Percentiles rank a stretch among this genome's conserved stretches.
phyloP scores from a whole-genome alignment of 2,329 filamentous ascomycete species.

The Aplosporella prunicola region DNA sequence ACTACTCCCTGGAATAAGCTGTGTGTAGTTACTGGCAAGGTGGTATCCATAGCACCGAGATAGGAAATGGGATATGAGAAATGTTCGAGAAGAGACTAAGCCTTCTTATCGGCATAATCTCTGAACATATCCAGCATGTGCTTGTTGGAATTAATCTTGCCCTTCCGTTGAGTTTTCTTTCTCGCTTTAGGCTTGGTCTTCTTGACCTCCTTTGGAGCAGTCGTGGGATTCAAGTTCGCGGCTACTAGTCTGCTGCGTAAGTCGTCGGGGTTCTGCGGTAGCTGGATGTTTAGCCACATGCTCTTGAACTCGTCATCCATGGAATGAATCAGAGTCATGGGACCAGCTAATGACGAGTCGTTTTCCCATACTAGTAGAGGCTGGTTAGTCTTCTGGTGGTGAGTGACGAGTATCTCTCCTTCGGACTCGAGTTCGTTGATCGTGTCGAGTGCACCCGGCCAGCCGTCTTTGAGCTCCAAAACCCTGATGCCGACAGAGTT shows the following conservation, averaged over 20 bases:
- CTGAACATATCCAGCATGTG: slow-evolving; percentile 78
- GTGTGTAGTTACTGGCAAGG: too few relatives aligned
- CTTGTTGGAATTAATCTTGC: slow-evolving; percentile 74
- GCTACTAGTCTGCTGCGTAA: slow-evolving; percentile 67
- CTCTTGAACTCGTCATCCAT: slow-evolving; percentile 76
- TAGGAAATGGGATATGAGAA: too few relatives aligned
- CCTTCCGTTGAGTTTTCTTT: slow-evolving; percentile 64
- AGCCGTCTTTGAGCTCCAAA: slow-evolving; percentile 91
- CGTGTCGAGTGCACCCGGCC: slow-evolving; percentile 72
- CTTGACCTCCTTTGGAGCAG: slow-evolving; percentile 60
- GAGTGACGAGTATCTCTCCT: slow-evolving; percentile 73
- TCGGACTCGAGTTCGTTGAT: slow-evolving; percentile 69
- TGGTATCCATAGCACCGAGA: too few relatives aligned
- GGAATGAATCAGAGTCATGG: slow-evolving; percentile 59
- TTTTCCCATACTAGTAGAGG: slow-evolving; percentile 84
- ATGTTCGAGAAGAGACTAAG: too few relatives aligned
- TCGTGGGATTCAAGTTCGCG: slow-evolving; percentile 75
- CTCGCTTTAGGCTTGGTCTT: too few relatives aligned
- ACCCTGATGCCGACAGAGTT: slow-evolving; percentile 75
- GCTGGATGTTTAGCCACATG: slow-evolving; percentile 72
- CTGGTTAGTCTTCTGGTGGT: slow-evolving; percentile 85
- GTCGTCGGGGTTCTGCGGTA: slow-evolving; percentile 62
- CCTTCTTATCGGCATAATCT: slow-evolving; percentile 51
- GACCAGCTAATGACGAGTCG: slow-evolving; percentile 67
- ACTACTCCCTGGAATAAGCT: too few relatives aligned